phyloP scores from a whole-genome alignment of 495 filamentous ascomycete genomes.

The Xylaria sp. region DNA sequence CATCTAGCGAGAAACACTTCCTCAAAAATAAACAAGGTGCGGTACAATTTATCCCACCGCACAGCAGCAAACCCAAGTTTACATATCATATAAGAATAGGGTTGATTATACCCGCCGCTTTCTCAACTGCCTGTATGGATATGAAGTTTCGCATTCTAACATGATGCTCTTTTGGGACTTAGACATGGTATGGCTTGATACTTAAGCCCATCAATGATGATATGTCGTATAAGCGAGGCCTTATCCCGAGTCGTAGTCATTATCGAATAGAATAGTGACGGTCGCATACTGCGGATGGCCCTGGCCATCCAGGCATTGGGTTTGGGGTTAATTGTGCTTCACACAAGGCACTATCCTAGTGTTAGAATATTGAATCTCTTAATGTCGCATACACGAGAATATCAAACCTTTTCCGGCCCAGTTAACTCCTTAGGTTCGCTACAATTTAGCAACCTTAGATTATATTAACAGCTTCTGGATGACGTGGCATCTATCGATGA shows the following conservation, averaged over 20 bases:
- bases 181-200: neutral
- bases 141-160: neutral
- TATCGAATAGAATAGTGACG: neutral
- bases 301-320: neutral
- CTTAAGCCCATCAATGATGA: neutral
- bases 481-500: too few species aligned
- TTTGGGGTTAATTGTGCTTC: neutral
- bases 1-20: neutral
- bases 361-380: slow-evolving; percentile 14
- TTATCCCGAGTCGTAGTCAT: neutral
- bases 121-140: neutral
- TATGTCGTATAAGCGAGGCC: slow-evolving; percentile 3
- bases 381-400: neutral
- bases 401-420: slow-evolving; percentile 14
- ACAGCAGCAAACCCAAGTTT: neutral
- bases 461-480: neutral
- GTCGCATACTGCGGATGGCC: neutral
- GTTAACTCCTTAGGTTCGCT: neutral
- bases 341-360: neutral
- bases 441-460: neutral
- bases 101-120: neutral
- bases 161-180: neutral
- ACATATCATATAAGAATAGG: neutral
- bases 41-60: neutral
- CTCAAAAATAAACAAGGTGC: neutral